phyloP scores from a whole-genome alignment of 192 early-diverging fungal species.

The Backusella mclennaniae region DNA sequence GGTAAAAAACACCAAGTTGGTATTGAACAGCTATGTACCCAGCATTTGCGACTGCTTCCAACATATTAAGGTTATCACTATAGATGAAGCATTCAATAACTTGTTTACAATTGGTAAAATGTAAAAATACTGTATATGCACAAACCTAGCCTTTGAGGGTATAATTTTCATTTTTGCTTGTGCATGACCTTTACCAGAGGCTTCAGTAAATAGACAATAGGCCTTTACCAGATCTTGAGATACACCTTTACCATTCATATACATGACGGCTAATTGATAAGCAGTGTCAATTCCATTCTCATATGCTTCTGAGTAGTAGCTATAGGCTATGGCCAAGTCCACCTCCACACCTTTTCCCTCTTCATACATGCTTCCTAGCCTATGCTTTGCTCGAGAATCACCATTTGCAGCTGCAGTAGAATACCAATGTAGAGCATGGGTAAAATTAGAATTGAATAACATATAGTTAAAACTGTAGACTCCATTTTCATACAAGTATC shows the following conservation, averaged over 20 bases:
- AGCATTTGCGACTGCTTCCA: background rate
- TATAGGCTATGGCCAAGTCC: background rate
- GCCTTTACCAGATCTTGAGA: no score
- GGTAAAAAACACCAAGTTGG: background rate
- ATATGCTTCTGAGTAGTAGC: background rate
- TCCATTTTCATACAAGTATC: no score
- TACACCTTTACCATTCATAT: no score
- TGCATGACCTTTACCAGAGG: no score
- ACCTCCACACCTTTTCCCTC: background rate
- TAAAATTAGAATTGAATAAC: background rate
- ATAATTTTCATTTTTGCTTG: no score
- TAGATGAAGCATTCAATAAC: background rate
- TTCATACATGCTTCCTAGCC: background rate
- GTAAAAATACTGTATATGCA: no score
- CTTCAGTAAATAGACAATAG: no score
- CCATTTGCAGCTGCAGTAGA: background rate
- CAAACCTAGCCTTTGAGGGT: no score
- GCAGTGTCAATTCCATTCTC: background rate
- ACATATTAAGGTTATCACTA: background rate
- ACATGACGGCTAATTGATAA: no score
- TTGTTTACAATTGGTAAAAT: background rate
- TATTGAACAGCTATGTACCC: background rate
- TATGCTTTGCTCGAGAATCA: background rate
- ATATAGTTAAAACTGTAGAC: background rate
- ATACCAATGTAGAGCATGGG: background rate